phyloP scores from a whole-genome alignment of 768 basidiomycete species.

The Boletellus ananiceps region DNA sequence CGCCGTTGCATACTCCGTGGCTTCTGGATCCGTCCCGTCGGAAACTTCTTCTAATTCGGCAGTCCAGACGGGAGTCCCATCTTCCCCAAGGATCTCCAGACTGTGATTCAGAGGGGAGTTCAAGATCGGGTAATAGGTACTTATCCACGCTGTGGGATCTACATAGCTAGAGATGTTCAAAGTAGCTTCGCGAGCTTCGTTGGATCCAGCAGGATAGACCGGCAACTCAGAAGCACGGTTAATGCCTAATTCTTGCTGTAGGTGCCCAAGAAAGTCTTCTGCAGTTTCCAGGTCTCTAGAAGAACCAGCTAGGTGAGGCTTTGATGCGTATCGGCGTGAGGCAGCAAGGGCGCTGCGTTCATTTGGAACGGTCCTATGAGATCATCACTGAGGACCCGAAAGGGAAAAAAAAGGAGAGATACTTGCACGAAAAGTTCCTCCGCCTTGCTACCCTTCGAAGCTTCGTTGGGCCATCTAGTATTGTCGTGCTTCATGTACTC shows the following conservation, averaged over 20 bases:
- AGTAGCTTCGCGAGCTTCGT: slow-evolving; percentile 50
- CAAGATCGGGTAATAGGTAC: slow-evolving; percentile 69
- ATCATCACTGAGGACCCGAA: not conserved
- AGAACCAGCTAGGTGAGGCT: slow-evolving; percentile 61
- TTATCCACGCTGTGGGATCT: slow-evolving; percentile 55
- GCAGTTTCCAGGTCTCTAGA: slow-evolving; percentile 54
- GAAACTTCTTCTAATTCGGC: slow-evolving; percentile 65
- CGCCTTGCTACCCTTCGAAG: slow-evolving; percentile 33
- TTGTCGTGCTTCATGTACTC: slow-evolving; percentile 19
- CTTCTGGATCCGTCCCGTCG: slow-evolving; percentile 62
- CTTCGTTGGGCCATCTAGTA: slow-evolving; percentile 5
- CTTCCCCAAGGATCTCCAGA: slow-evolving; percentile 50
- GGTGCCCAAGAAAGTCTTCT: slow-evolving; percentile 46
- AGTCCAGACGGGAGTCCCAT: slow-evolving; percentile 47
- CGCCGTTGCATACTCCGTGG: slow-evolving; percentile 49
- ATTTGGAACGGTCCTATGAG: slow-evolving; percentile 46
- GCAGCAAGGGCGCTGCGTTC: slow-evolving; percentile 45
- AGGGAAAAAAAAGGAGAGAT: not conserved
- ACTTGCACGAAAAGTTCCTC: slow-evolving; percentile 46
- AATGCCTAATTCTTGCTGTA: slow-evolving; percentile 49
- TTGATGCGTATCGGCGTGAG: slow-evolving; percentile 48
- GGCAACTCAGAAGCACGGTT: slow-evolving; percentile 30
- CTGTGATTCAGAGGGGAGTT: slow-evolving; percentile 59
- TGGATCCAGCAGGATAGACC: slow-evolving; percentile 54
- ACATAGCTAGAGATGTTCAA: slow-evolving; percentile 39